These are phyloP conservation scores for Pleurotus salmoneostramineus DNA, from an alignment of 768 basidiomycete species.

Conservation along the genomic window DNA sequence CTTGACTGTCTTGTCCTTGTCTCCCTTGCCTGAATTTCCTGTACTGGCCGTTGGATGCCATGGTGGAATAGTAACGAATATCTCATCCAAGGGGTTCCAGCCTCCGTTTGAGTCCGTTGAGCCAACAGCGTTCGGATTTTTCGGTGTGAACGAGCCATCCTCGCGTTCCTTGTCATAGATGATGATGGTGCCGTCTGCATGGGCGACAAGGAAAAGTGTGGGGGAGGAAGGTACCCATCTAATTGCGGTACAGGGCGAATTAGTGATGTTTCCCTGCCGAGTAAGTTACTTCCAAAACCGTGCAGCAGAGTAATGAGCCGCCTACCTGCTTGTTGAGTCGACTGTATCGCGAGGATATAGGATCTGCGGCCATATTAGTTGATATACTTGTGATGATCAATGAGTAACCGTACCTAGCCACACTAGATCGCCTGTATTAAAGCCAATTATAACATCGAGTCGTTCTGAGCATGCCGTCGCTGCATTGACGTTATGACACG, in stretches of 20 bases:
- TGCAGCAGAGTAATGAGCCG: not conserved
- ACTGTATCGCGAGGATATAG: conserved; percentile 74
- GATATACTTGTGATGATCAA: conserved; percentile 6
- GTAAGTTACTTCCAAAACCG: conserved; percentile 11
- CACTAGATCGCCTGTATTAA: conserved; percentile 89
- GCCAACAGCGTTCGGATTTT: conserved; percentile 37
- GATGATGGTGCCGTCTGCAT: conserved; percentile 86
- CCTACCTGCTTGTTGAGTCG: conserved; percentile 83
- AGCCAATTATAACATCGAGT: conserved; percentile 89
- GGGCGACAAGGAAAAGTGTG: conserved; percentile 80
- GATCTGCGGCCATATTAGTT: conserved; percentile 43
- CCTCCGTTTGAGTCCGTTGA: conserved; percentile 21
- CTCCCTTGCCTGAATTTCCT: conserved; percentile 30
- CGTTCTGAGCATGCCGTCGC: conserved; percentile 74
- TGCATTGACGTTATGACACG: conserved; percentile 86
- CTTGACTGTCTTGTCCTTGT: conserved; percentile 71
- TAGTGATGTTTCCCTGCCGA: conserved; percentile 68
- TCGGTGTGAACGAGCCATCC: conserved; percentile 70
- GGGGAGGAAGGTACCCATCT: conserved; percentile 83
- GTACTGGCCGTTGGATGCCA: conserved; percentile 59
- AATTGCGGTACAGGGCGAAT: conserved; percentile 83
- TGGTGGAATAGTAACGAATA: conserved; percentile 80
- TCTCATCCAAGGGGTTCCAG: conserved; percentile 76
- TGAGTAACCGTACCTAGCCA: conserved; percentile 72
- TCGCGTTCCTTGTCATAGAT: conserved; percentile 91